A percentile compares a stretch with the other conserved stretches of the same genome.
phyloP scores from a whole-genome alignment of 2,329 filamentous ascomycete genomes.

The Colletotrichum tropicale region DNA sequence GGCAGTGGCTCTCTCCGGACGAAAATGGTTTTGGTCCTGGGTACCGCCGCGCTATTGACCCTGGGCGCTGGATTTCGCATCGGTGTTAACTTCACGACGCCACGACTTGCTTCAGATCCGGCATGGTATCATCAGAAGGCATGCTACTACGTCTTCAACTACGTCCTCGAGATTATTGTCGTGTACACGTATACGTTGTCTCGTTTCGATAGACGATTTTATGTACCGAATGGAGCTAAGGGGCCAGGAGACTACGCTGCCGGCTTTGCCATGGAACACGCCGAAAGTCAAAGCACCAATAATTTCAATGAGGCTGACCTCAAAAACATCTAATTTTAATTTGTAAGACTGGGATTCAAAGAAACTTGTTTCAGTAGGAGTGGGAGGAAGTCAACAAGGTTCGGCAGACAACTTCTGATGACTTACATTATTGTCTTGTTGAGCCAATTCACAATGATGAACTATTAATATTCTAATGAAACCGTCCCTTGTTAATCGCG shows the following conservation, averaged over 20 bases:
- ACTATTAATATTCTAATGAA: no score
- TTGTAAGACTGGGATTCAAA: fast-evolving
- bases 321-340: fast-evolving
- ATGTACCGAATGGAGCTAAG: background rate
- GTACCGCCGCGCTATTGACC: background rate
- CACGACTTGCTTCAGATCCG: background rate
- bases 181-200: fast-evolving
- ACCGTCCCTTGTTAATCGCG: no score
- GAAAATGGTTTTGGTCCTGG: background rate
- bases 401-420: no score
- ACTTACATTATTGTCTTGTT: no score
- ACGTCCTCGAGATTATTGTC: background rate
- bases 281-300: background rate
- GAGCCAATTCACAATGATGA: no score
- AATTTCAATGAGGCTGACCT: fast-evolving
- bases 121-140: background rate
- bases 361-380: no score
- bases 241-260: background rate
- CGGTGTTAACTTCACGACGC: background rate
- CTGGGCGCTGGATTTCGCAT: background rate
- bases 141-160: background rate
- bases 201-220: background rate
- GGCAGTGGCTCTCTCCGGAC: background rate
- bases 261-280: background rate
- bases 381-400: no score